These are phyloP conservation scores for Kluyveromyces wickerhamii DNA, from an alignment of 805 yeast genomes.

Conservation along the genomic window DNA sequence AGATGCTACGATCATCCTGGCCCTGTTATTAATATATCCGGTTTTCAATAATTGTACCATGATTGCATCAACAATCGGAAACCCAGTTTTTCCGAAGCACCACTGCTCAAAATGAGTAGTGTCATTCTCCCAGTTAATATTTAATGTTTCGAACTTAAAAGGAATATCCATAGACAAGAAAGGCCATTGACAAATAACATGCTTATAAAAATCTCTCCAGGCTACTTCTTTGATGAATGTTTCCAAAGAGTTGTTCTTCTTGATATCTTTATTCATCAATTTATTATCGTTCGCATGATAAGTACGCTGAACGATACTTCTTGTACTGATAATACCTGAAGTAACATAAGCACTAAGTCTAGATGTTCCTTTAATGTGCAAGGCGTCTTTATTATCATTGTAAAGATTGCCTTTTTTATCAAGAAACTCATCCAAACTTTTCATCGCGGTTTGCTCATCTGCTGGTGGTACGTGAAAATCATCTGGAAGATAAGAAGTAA, in stretches of 20 bases:
- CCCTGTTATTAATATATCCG: constrained; percentile 47
- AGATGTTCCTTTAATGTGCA: constrained; percentile 26
- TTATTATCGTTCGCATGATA: constrained; percentile 23
- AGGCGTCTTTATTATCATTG: constrained; percentile 16
- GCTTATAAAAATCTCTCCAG: constrained; percentile 52
- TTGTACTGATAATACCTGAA: constrained; percentile 38
- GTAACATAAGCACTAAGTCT: constrained; percentile 40
- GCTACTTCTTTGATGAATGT: constrained; percentile 48
- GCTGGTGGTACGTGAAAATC: constrained; percentile 12
- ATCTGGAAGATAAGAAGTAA: constrained; percentile 13
- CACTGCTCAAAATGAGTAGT: constrained; percentile 37
- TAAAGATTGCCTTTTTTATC: constrained; percentile 10
- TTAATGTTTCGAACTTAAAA: constrained; percentile 36
- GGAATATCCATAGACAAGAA: constrained; percentile 43
- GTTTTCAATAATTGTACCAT: constrained; percentile 46
- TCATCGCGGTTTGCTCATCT: constrained; percentile 15
- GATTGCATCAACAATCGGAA: constrained; percentile 50
- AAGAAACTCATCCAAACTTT: constrained; percentile 15
- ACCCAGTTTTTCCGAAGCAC: constrained; percentile 48
- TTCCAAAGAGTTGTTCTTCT: constrained; percentile 31
- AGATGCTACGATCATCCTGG: constrained; percentile 47
- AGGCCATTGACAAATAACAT: constrained; percentile 43
- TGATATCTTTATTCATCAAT: constrained; percentile 15
- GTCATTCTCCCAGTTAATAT: constrained; percentile 38
- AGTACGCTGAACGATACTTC: constrained; percentile 31